Evolutionary conservation across 129 eudicot genomes (phyloP).

Genomic region (Flaveria brownii): DNA sequence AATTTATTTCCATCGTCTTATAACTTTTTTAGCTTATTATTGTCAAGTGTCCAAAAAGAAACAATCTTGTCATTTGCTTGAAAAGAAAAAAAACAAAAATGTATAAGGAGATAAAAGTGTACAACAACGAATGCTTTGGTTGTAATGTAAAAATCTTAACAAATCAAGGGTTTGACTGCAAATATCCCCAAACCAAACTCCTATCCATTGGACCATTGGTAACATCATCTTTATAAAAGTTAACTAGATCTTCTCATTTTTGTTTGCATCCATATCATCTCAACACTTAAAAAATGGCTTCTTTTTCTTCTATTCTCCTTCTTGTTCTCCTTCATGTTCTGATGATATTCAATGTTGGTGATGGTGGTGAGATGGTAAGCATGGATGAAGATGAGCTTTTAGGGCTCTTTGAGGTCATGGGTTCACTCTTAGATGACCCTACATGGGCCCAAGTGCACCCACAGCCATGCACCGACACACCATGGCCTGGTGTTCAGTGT

Average conservation of each 20-base stretch:
- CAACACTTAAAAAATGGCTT: conserved; percentile 28
- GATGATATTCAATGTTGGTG: conserved; percentile 15
- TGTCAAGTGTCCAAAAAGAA: not conserved
- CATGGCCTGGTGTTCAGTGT: conserved; percentile 82
- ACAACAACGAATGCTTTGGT: conserved; percentile 6
- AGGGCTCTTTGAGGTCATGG: conserved; percentile 72
- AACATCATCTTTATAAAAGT: conserved; percentile 30
- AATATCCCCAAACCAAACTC: conserved; percentile 25
- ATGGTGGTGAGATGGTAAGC: conserved; percentile 33
- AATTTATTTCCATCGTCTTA: not conserved
- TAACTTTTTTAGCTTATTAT: not conserved
- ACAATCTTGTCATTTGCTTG: not conserved
- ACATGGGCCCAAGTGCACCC: conserved; percentile 71
- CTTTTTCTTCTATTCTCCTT: conserved; percentile 27
- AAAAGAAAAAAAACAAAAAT: not conserved
- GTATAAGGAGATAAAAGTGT: not conserved
- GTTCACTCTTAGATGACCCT: conserved; percentile 64
- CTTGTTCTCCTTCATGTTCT: conserved; percentile 22
- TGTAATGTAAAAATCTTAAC: not conserved
- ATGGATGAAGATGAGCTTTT: conserved; percentile 62
- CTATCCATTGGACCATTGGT: conserved; percentile 20
- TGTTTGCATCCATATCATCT: conserved; percentile 31
- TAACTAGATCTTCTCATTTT: conserved; percentile 27
- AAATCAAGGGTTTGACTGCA: conserved; percentile 8
- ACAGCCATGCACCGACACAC: conserved; percentile 68